These are phyloP conservation scores for Lactarius pseudohatsudake DNA, from an alignment of 768 basidiomycete genomes.

Conservation along the genomic window DNA sequence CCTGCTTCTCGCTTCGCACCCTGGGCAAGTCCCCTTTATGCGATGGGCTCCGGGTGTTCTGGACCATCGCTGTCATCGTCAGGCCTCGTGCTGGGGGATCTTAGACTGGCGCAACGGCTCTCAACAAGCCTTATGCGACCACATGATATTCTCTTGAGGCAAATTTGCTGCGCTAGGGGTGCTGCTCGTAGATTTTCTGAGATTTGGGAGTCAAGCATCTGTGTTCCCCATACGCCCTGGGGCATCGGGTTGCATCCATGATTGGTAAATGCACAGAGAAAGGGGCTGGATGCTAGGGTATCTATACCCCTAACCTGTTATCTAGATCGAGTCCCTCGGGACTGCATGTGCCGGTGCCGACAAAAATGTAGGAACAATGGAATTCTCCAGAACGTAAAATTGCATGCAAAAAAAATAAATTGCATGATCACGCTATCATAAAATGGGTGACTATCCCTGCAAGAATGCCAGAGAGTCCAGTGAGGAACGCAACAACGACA, in stretches of 20 bases:
- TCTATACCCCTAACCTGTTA: background rate
- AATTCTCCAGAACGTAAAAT: background rate
- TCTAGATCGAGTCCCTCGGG: background rate
- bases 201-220: background rate
- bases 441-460: background rate
- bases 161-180: background rate
- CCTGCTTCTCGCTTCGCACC: background rate
- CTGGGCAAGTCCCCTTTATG: slow-evolving; percentile 1
- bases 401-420: background rate
- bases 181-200: background rate
- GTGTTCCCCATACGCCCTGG: background rate
- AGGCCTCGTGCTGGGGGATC: background rate
- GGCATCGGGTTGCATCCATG: background rate
- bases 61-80: background rate
- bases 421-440: background rate
- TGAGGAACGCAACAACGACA: background rate
- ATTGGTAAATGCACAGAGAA: background rate
- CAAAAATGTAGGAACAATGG: too few relatives aligned
- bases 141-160: background rate
- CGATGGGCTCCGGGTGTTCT: background rate
- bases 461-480: too few relatives aligned
- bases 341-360: background rate
- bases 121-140: background rate
- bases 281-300: background rate
- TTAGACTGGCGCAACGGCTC: background rate